Evolutionary conservation across 2,329 filamentous ascomycete genomes (phyloP), one percentile per base, ranked within the genome.

Genomic region (Trichoderma koningiopsis): DNA sequence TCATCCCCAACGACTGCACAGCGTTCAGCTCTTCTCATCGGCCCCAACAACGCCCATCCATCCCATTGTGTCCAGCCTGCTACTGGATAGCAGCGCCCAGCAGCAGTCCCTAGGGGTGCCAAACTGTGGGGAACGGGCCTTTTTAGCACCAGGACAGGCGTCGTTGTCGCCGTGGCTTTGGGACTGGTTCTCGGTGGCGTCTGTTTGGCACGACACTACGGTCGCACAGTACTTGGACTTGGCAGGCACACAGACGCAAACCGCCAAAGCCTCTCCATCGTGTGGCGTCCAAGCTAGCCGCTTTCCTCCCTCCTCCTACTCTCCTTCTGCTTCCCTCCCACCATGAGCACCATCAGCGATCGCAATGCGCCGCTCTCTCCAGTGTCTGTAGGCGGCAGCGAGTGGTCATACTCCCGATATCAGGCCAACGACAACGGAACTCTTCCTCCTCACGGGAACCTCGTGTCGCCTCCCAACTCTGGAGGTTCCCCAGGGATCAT

Each of bases 381-480:
- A 77, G 87, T 93, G 79, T 96, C 92, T 82, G 83, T 92, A 85
- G 90, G 91, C 79, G 92, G 91, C 79, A 94, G 89, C 84, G 93
- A 96, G 79, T 96, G 91, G 90, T 92, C 91, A 60, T 86, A 90
- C 75, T 67, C 87, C 72, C 89, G 89, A 77, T 92, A 93, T 79
- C 86, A 89, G 72, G 82, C 82, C 72, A 76, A 85, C 76, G 84
- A 83, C 77, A 83, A 87, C 79, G 83, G 83, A 71, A 80, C 85
- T 67, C 87, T 84, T 77, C 83, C 77, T 77, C 85, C 78, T 81
- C 87, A 84, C 74, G 84, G 85, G 73, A 86, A 89, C 73, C 85
- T 92, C 73, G 85, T 85, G 76, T 92, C 91, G 72, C 91, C 91
- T 74, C 91, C 91, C 59, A 87, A 88, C 74, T 92, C 91, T 65